Conservation (phyloP, 495 filamentous ascomycete species). For the Emericellopsis terricola region DNA sequence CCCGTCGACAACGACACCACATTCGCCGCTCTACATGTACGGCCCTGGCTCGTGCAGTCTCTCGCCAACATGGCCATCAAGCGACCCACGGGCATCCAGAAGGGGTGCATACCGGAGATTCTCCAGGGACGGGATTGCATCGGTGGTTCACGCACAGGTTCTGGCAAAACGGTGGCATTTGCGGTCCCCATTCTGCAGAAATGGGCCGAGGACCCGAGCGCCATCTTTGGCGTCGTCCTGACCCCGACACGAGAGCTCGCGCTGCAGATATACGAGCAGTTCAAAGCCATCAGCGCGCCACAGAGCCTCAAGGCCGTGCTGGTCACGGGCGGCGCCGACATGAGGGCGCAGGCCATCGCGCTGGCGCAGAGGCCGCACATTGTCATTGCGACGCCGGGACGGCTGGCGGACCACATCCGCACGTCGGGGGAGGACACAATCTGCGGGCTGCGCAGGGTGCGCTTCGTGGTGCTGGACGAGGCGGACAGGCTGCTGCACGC, state of each 20-base stretch:
- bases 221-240: slow-evolving; percentile 75
- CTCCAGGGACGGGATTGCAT: slow-evolving; percentile 84
- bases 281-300: slow-evolving; percentile 74
- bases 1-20: slow-evolving; percentile 35
- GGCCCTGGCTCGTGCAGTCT: slow-evolving; percentile 80
- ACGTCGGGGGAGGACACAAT: slow-evolving; percentile 83
- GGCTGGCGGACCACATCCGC: slow-evolving; percentile 83
- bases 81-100: slow-evolving; percentile 80
- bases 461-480: slow-evolving; percentile 87
- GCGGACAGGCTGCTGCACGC: slow-evolving; percentile 76
- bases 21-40: slow-evolving; percentile 57
- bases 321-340: slow-evolving; percentile 80
- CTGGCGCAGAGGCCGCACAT: slow-evolving; percentile 71
- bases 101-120: slow-evolving; percentile 78
- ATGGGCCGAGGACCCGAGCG: slow-evolving; percentile 84
- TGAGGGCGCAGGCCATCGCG: slow-evolving; percentile 73
- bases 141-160: slow-evolving; percentile 84
- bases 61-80: slow-evolving; percentile 76
- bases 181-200: slow-evolving; percentile 81
- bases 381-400: slow-evolving; percentile 85
- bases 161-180: slow-evolving; percentile 98
- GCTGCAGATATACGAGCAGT: slow-evolving; percentile 88
- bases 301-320: slow-evolving; percentile 72
- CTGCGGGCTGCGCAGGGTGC: slow-evolving; percentile 53
- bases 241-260: slow-evolving; percentile 90